phyloP scores from a whole-genome alignment of 345 rosid species.

The Kandelia obovata region DNA sequence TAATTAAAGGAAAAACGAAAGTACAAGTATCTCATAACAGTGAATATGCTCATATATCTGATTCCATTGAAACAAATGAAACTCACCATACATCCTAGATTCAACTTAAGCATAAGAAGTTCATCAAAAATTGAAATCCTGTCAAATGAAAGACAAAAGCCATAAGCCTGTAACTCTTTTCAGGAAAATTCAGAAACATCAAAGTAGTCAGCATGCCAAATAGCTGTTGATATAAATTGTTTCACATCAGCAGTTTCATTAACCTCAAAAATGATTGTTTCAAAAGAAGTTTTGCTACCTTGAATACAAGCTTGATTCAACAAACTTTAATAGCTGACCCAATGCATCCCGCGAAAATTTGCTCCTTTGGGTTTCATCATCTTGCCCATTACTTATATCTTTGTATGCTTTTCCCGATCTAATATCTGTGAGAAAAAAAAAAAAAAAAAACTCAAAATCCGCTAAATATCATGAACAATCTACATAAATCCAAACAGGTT shows the following conservation, averaged over 20 bases:
- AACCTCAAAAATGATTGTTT: not conserved
- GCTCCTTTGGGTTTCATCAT: slow-evolving; percentile 40
- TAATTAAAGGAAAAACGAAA: not conserved
- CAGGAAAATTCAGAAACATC: not conserved
- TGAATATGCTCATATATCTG: not conserved
- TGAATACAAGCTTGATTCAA: slow-evolving; percentile 48
- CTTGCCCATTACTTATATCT: slow-evolving; percentile 31
- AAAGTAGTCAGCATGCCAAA: not conserved
- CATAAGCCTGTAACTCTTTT: slow-evolving; percentile 1
- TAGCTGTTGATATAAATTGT: not conserved
- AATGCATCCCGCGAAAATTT: slow-evolving; percentile 58
- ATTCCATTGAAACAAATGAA: not conserved
- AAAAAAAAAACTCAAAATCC: slow-evolving; percentile 4
- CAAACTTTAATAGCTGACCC: slow-evolving; percentile 49
- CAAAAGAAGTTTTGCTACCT: slow-evolving; percentile 32
- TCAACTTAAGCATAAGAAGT: slow-evolving; percentile 69
- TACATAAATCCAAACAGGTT: too few species aligned
- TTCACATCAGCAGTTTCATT: not conserved
- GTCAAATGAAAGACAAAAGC: slow-evolving; percentile 24
- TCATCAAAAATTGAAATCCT: slow-evolving; percentile 68
- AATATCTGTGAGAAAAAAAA: slow-evolving; percentile 42
- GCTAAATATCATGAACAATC: not conserved
- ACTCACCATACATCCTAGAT: slow-evolving; percentile 62
- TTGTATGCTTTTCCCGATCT: slow-evolving; percentile 42
- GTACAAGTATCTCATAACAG: not conserved